A percentile compares a stretch with the other conserved stretches of the same genome.
Evolutionary conservation across 2,329 filamentous ascomycete species (phyloP).

Genomic region (Xylariaceae sp.): DNA sequence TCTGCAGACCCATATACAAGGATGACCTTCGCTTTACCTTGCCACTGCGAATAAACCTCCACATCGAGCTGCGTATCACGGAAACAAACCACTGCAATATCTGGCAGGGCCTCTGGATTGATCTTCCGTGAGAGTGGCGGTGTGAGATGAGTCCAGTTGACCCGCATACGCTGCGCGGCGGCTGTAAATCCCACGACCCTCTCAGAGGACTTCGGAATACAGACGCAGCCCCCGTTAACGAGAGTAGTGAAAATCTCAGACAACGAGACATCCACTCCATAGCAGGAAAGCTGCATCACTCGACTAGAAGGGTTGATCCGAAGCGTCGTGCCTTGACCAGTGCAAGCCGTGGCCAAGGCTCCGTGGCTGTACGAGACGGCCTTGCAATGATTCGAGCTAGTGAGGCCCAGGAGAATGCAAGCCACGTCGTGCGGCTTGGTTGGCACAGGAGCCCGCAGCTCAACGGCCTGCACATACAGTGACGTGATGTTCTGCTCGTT

Average conservation of each 20-base stretch:
- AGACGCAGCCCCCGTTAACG: slow-evolving; percentile 47
- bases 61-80: slow-evolving; percentile 46
- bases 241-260: slow-evolving; percentile 49
- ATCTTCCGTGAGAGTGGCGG: slow-evolving; percentile 44
- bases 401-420: slow-evolving; percentile 57
- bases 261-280: slow-evolving; percentile 50
- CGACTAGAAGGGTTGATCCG: slow-evolving; percentile 47
- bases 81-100: slow-evolving; percentile 33
- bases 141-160: slow-evolving; percentile 43
- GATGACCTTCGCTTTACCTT: slow-evolving; percentile 41
- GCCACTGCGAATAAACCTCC: slow-evolving; percentile 45
- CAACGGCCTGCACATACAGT: slow-evolving; percentile 30
- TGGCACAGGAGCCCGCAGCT: slow-evolving; percentile 28
- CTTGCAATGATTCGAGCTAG: slow-evolving; percentile 52
- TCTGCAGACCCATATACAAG: slow-evolving; percentile 49
- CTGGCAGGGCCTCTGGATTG: slow-evolving; percentile 25
- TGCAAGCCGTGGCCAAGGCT: slow-evolving; percentile 50
- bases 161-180: slow-evolving; percentile 39
- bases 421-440: slow-evolving; percentile 45
- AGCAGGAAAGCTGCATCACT: slow-evolving; percentile 54
- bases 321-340: slow-evolving; percentile 46
- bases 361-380: slow-evolving; percentile 59
- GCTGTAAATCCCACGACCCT: slow-evolving; percentile 39
- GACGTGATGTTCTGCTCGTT: slow-evolving; percentile 39
- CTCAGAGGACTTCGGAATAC: slow-evolving; percentile 42